These are phyloP conservation scores for Torrubiella hemipterigena DNA, from an alignment of 2,329 filamentous ascomycete species.

Conservation along the genomic window DNA sequence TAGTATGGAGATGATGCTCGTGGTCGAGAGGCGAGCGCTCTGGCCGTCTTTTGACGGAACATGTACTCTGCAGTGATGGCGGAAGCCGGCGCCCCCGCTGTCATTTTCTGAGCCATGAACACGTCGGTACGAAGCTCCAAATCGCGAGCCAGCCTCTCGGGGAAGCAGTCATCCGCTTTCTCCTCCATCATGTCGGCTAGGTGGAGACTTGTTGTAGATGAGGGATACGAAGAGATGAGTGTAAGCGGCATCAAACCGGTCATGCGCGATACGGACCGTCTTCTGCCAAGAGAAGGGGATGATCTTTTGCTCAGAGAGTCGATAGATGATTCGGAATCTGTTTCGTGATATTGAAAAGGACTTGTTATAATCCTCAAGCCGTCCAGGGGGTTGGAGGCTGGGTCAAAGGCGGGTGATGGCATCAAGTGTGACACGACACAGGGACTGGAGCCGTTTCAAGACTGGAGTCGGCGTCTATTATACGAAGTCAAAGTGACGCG, in stretches of 20 bases:
- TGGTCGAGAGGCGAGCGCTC: constrained; percentile 10
- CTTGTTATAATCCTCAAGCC: constrained; percentile 4
- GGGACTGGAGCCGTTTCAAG: constrained; percentile 1
- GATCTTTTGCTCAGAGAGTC: constrained; percentile 7
- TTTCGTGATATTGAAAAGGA: neutral
- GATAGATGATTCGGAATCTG: neutral
- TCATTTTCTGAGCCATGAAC: constrained; percentile 39
- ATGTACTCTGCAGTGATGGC: constrained; percentile 19
- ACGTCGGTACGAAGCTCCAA: constrained; percentile 34
- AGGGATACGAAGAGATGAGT: constrained; percentile 16
- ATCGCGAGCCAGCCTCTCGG: constrained; percentile 43
- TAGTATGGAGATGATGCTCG: constrained; percentile 15
- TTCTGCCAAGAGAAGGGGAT: constrained; percentile 11
- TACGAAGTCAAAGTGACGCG: constrained; percentile 1
- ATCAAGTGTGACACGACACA: constrained; percentile 4
- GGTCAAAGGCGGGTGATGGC: constrained; percentile 4
- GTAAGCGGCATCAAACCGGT: constrained; percentile 24
- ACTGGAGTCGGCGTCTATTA: neutral
- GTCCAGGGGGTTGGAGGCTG: constrained; percentile 5
- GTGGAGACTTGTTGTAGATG: constrained; percentile 10
- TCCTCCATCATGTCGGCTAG: constrained; percentile 16
- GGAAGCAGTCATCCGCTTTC: constrained; percentile 31
- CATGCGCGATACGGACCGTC: constrained; percentile 26
- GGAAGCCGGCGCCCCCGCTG: constrained; percentile 33
- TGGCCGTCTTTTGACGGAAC: constrained; percentile 7